Evolutionary conservation across 805 yeast species (phyloP).

Genomic region (Saccharomycopsis fibuligera): DNA sequence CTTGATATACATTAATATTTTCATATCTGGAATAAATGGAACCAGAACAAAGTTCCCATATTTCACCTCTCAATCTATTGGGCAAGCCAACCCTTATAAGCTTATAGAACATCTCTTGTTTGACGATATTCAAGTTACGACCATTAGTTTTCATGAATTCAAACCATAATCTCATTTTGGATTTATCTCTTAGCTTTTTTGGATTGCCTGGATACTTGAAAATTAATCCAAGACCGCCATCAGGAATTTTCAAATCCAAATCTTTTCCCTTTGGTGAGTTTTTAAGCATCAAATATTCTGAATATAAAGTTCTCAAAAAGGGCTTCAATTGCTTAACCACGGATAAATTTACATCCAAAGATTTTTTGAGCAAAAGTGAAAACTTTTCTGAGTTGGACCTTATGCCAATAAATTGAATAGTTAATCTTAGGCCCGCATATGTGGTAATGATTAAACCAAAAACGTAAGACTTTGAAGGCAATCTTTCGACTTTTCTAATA

Average conservation of each 20-base stretch:
- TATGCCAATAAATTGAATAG: conserved; percentile 72
- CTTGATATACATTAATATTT: conserved; percentile 52
- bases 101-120: conserved; percentile 72
- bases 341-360: conserved; percentile 55
- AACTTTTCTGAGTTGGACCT: conserved; percentile 76
- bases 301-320: conserved; percentile 68
- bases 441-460: conserved; percentile 73
- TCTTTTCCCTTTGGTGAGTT: conserved; percentile 36
- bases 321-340: conserved; percentile 56
- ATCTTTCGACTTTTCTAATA: conserved; percentile 76
- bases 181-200: conserved; percentile 64
- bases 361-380: conserved; percentile 57
- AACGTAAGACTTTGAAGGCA: conserved; percentile 62
- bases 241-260: conserved; percentile 46
- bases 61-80: conserved; percentile 88
- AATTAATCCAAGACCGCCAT: conserved; percentile 79
- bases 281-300: conserved; percentile 71
- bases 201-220: conserved; percentile 91
- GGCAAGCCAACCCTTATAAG: conserved; percentile 89
- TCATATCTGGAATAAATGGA: conserved; percentile 69
- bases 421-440: conserved; percentile 54
- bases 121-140: conserved; percentile 67
- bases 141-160: conserved; percentile 84
- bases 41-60: conserved; percentile 92
- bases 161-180: conserved; percentile 89